A percentile compares a stretch with the other conserved stretches of the same genome.
Evolutionary conservation across 1,284 basidiomycete genomes (phyloP).

Genomic region (Ceratobasidium sp.): DNA sequence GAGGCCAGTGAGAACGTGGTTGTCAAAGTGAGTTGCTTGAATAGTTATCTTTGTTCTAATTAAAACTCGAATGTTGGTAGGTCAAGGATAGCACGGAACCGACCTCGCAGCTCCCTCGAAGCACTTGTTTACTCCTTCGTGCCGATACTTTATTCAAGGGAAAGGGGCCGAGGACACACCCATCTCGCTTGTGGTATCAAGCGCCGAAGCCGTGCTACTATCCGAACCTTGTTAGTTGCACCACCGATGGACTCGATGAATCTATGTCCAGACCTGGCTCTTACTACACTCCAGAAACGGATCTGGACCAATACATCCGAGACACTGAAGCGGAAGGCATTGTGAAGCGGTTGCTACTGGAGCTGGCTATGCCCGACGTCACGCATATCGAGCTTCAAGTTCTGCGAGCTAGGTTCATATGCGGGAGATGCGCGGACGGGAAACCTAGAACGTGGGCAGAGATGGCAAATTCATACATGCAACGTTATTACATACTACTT

Average conservation of each 20-base stretch:
- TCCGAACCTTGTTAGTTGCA: background rate
- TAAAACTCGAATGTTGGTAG: background rate
- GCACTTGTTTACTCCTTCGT: slow-evolving; percentile 1
- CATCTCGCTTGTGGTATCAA: background rate
- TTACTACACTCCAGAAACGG: background rate
- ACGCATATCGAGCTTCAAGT: background rate
- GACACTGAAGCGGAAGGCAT: background rate
- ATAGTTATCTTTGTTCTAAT: no score
- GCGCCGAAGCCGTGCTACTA: background rate
- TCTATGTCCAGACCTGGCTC: background rate
- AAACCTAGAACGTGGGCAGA: background rate
- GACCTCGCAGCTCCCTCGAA: background rate
- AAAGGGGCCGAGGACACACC: background rate
- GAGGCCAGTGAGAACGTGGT: background rate
- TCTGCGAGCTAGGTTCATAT: background rate
- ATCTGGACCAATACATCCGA: background rate
- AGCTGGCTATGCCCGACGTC: background rate
- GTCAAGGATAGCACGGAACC: background rate
- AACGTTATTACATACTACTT: background rate
- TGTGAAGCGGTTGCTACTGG: background rate
- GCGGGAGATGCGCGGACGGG: background rate
- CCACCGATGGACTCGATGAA: background rate
- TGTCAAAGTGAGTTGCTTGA: background rate
- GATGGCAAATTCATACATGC: background rate
- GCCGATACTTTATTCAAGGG: slow-evolving; percentile 2